Conservation (phyloP, 306 rosid genomes). For the Lathyrus oleraceus region DNA sequence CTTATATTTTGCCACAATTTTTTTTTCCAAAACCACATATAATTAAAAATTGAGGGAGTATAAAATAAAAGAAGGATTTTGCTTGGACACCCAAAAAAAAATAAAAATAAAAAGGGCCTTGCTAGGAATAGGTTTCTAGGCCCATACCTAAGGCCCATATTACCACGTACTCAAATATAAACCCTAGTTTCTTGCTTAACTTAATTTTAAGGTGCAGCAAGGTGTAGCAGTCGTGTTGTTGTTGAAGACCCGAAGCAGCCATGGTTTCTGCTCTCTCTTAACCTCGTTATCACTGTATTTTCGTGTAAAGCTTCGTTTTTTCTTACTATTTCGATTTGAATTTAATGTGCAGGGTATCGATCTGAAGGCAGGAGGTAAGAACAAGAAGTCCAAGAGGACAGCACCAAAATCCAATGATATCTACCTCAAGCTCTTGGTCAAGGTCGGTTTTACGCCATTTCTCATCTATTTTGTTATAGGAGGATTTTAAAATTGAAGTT, state of each 20-base stretch:
- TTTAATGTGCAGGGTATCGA: constrained; percentile 40
- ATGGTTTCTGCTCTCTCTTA: constrained; percentile 32
- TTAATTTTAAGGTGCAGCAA: no score
- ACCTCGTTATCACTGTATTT: background rate
- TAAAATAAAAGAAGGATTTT: no score
- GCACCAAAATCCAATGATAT: constrained; percentile 90
- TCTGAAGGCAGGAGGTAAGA: constrained; percentile 91
- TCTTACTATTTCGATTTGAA: background rate
- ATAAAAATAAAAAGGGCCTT: background rate
- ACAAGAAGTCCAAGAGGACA: constrained; percentile 77
- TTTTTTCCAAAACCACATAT: no score
- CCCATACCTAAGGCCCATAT: background rate
- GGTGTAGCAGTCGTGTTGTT: background rate
- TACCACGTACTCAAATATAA: background rate
- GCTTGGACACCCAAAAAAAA: no score
- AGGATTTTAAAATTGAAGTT: background rate
- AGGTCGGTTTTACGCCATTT: constrained; percentile 25
- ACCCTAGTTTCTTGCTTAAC: background rate
- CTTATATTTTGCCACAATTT: no score
- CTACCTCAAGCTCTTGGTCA: constrained; percentile 64
- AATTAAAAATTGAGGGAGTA: no score
- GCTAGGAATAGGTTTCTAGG: background rate
- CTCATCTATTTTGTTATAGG: background rate
- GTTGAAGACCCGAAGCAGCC: constrained; percentile 21
- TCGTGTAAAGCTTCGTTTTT: background rate